A percentile compares a stretch with the other conserved stretches of the same genome.
These are phyloP conservation scores for Leishmania aethiopica DNA, from an alignment of 208 protist genomes.

Conservation along the genomic window DNA sequence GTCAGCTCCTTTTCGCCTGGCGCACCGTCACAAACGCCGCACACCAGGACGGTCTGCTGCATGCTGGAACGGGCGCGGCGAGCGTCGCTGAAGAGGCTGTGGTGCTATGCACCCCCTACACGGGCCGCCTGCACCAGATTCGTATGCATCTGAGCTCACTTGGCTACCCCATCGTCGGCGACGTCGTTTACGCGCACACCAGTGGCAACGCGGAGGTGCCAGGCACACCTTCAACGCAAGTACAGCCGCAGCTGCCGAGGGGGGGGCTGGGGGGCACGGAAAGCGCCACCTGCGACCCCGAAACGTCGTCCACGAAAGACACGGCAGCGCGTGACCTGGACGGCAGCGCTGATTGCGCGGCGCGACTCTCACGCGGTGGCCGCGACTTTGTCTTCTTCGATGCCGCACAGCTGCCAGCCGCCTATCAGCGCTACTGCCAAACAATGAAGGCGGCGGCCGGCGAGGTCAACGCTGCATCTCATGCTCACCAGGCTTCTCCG, in stretches of 20 bases:
- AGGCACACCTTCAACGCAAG: too few relatives aligned
- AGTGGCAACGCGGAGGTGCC: neutral
- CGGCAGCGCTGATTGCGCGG: neutral
- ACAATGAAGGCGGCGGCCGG: neutral
- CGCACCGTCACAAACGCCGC: neutral
- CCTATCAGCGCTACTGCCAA: constrained; percentile 10
- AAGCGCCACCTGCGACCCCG: neutral
- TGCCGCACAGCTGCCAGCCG: constrained; percentile 18
- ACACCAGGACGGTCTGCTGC: neutral
- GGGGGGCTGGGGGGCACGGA: neutral
- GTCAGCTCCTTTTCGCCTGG: constrained; percentile 4
- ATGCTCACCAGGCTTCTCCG: neutral
- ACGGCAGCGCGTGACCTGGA: neutral
- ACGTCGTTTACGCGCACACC: constrained; percentile 32
- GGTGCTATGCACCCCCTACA: constrained; percentile 87
- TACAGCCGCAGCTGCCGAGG: neutral
- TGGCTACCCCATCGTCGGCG: constrained; percentile 86
- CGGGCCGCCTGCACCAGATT: constrained; percentile 93
- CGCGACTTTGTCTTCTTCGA: constrained; percentile 25
- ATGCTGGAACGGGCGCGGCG: neutral
- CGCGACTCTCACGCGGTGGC: neutral
- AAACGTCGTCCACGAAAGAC: neutral
- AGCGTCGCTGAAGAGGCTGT: constrained; percentile 29
- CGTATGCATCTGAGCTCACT: constrained; percentile 79
- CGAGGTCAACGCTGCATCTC: neutral